phyloP scores from a whole-genome alignment of 768 basidiomycete species.

The Pisolithus orientalis region DNA sequence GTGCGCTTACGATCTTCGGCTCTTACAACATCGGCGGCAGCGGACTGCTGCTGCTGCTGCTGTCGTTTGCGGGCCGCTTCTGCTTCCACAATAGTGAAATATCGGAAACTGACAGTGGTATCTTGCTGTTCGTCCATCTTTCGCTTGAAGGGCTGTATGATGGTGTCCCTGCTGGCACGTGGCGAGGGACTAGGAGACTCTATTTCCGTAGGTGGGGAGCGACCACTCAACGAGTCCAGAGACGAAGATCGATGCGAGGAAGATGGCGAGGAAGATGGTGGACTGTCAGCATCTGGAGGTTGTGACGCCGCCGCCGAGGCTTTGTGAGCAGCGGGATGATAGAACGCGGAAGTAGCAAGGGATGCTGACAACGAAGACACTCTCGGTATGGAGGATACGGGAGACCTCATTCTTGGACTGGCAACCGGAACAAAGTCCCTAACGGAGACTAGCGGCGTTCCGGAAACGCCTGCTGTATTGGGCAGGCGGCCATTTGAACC shows the following conservation, averaged over 20 bases:
- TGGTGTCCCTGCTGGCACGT: conserved; percentile 18
- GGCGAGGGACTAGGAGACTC: conserved; percentile 18
- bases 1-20: conserved; percentile 7
- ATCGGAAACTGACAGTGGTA: conserved; percentile 42
- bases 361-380: conserved; percentile 69
- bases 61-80: conserved; percentile 29
- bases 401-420: conserved; percentile 31
- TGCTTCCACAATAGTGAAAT: conserved; percentile 38
- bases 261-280: conserved; percentile 28
- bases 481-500: conserved; percentile 13
- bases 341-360: conserved; percentile 51
- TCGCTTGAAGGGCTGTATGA: conserved; percentile 34
- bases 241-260: conserved; percentile 31
- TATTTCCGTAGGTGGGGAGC: conserved; percentile 13
- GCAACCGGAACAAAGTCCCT: conserved; percentile 52
- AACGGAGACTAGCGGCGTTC: conserved; percentile 35
- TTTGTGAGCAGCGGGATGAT: conserved; percentile 38
- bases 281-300: conserved; percentile 13
- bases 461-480: conserved; percentile 17
- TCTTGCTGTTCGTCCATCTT: conserved; percentile 44
- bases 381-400: conserved; percentile 34
- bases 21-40: conserved; percentile 3
- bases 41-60: conserved; percentile 1
- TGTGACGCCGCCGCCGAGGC: conserved; percentile 11
- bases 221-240: conserved; percentile 19